Conservation (phyloP, 2,329 filamentous ascomycete genomes). For the Botrytis medusae region DNA sequence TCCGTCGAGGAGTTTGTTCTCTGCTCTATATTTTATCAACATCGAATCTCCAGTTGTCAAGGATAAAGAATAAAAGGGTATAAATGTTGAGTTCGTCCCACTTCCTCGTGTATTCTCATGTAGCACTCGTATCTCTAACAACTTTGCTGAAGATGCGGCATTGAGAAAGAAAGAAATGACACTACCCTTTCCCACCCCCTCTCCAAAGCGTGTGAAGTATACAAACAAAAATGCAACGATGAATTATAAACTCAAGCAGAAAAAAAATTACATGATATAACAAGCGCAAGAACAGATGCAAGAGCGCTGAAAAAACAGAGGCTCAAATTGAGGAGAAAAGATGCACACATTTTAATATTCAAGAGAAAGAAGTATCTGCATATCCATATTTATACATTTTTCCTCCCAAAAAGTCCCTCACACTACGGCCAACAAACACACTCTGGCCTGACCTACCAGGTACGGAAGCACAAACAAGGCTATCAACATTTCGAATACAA, state of each 20-base stretch:
- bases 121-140: background rate
- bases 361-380: background rate
- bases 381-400: background rate
- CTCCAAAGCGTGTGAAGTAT: background rate
- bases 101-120: background rate
- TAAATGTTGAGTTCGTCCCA: fast-evolving
- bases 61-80: background rate
- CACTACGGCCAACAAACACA: background rate
- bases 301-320: fast-evolving
- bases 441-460: background rate
- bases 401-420: background rate
- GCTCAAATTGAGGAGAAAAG: background rate
- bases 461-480: background rate
- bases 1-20: background rate
- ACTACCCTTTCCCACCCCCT: too few species aligned
- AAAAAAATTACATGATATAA: background rate
- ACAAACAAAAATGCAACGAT: background rate
- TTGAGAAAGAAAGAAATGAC: too few species aligned
- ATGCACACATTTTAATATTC: background rate
- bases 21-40: background rate
- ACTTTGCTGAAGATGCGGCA: too few species aligned
- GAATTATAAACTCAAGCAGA: background rate
- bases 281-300: background rate
- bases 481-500: background rate
- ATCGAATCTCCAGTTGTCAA: background rate